Evolutionary conservation across 768 basidiomycete genomes (phyloP).

Genomic region (Fomitopsis serialis): DNA sequence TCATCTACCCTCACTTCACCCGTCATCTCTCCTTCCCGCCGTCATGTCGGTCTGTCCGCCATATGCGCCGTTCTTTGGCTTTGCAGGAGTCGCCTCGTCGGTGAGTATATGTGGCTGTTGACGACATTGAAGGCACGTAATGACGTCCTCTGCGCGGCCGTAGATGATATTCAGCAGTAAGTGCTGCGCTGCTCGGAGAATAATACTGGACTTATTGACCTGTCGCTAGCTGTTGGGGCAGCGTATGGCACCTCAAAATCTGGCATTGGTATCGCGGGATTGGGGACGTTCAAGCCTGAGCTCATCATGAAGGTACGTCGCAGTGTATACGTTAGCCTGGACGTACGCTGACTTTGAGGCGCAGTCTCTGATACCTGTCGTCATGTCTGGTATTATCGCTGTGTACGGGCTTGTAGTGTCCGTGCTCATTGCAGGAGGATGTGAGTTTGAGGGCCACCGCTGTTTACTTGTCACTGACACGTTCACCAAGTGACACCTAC

Average conservation of each 20-base stretch:
- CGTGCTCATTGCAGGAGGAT: slow-evolving; percentile 77
- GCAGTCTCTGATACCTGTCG: slow-evolving; percentile 91
- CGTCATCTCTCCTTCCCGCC: background rate
- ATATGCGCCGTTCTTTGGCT: slow-evolving; percentile 97
- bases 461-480: slow-evolving; percentile 6
- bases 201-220: background rate
- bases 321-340: background rate
- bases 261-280: slow-evolving; percentile 93
- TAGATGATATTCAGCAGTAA: slow-evolving; percentile 96
- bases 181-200: slow-evolving; percentile 27
- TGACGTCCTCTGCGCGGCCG: background rate
- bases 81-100: slow-evolving; percentile 92
- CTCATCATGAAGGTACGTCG: slow-evolving; percentile 92
- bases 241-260: slow-evolving; percentile 96
- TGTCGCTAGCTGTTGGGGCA: slow-evolving; percentile 73
- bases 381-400: slow-evolving; percentile 98
- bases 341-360: background rate
- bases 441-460: slow-evolving; percentile 32
- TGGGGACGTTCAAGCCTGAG: slow-evolving; percentile 92
- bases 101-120: slow-evolving; percentile 41
- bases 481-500: slow-evolving; percentile 47
- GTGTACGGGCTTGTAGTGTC: slow-evolving; percentile 96
- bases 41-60: slow-evolving; percentile 68
- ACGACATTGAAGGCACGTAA: background rate
- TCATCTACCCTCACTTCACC: background rate